phyloP scores from a whole-genome alignment of 495 filamentous ascomycete species.

The Xylaria curta region DNA sequence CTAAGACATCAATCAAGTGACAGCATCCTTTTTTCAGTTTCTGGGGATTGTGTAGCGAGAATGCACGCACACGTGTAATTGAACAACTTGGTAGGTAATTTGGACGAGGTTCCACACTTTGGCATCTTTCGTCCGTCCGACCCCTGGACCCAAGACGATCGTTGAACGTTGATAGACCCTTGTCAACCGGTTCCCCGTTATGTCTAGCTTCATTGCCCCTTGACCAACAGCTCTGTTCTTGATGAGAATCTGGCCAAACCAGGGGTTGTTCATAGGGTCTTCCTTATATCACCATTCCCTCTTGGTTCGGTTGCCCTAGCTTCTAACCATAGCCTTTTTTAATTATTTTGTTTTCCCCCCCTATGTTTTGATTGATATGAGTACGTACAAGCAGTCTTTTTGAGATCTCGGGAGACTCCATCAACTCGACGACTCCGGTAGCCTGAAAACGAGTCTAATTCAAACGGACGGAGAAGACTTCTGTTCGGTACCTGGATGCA shows the following conservation, averaged over 20 bases:
- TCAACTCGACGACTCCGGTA: not conserved
- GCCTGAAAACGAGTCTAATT: slow-evolving; percentile 2
- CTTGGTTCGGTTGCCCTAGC: not conserved
- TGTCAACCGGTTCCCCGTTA: slow-evolving; percentile 9
- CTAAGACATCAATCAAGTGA: slow-evolving; percentile 20
- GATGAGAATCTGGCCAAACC: not conserved
- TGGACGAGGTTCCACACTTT: slow-evolving; percentile 31
- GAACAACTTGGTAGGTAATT: slow-evolving; percentile 28
- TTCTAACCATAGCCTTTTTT: not conserved
- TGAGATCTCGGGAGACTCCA: not conserved
- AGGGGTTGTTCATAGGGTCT: slow-evolving; percentile 13
- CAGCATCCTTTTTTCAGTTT: not conserved
- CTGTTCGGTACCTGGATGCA: not conserved
- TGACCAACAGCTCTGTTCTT: slow-evolving; percentile 7
- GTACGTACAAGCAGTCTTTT: not conserved
- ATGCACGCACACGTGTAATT: slow-evolving; percentile 28
- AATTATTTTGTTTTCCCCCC: no score
- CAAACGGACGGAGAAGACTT: not conserved
- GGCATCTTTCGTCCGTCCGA: slow-evolving; percentile 32
- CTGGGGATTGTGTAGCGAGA: slow-evolving; percentile 22
- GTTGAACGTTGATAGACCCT: slow-evolving; percentile 18
- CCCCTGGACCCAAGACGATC: slow-evolving; percentile 28
- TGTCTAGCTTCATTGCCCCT: slow-evolving; percentile 8
- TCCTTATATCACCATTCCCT: slow-evolving; percentile 21
- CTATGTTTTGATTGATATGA: not conserved